phyloP scores from a whole-genome alignment of 163 green algal genomes.

The Chlamydomonas reinhardtii region DNA sequence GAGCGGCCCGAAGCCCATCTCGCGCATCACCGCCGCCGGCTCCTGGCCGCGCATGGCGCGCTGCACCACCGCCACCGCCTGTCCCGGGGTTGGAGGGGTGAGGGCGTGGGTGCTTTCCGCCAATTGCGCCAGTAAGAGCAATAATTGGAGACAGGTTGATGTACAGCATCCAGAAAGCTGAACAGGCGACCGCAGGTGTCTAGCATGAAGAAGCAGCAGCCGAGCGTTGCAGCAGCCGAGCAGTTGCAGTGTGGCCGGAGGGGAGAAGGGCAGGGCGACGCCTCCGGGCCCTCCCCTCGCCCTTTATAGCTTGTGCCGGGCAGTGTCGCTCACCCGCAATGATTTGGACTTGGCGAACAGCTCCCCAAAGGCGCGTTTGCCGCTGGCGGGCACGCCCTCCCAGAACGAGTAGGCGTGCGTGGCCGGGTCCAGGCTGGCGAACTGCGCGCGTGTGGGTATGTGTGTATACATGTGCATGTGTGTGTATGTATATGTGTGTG shows the following conservation, averaged over 20 bases:
- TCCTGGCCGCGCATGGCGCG: conserved; percentile 62
- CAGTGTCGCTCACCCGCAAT: conserved; percentile 59
- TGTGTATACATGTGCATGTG: background rate
- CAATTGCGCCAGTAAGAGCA: too few species aligned
- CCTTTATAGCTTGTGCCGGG: too few species aligned
- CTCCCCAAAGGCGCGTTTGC: conserved; percentile 83
- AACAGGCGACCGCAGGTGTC: too few species aligned
- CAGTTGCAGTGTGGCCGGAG: too few species aligned
- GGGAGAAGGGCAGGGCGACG: too few species aligned
- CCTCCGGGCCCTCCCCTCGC: too few species aligned
- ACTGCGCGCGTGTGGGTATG: conserved; percentile 17
- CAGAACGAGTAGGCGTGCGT: conserved; percentile 97
- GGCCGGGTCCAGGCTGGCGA: conserved; percentile 72
- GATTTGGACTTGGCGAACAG: conserved; percentile 80
- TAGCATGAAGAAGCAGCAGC: too few species aligned
- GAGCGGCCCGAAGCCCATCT: conserved; percentile 86
- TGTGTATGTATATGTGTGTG: too few species aligned
- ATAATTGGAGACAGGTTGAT: too few species aligned
- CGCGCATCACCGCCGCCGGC: conserved; percentile 78
- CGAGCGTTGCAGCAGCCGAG: too few species aligned
- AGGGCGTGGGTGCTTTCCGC: too few species aligned
- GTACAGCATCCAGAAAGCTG: too few species aligned
- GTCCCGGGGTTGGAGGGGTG: background rate
- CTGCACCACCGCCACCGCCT: conserved; percentile 92
- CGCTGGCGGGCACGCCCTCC: conserved; percentile 90